phyloP scores from a whole-genome alignment of 306 rosid species.

The Cucumis cinereus region DNA sequence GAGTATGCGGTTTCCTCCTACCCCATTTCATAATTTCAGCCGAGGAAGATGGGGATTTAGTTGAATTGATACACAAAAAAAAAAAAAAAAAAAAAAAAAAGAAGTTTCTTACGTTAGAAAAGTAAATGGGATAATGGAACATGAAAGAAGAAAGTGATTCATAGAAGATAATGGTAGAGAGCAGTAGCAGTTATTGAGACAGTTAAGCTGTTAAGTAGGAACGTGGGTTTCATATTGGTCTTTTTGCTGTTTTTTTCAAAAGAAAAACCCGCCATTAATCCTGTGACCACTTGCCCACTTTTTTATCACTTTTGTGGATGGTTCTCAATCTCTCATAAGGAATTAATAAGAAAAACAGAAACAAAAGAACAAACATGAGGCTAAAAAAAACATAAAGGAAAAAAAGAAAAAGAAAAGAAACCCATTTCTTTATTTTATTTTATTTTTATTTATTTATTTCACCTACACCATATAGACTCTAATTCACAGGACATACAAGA shows the following conservation, averaged over 20 bases:
- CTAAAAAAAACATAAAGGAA: neutral
- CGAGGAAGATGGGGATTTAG: neutral
- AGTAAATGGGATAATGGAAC: neutral
- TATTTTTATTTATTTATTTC: neutral
- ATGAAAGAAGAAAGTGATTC: conserved; percentile 5
- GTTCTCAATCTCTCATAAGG: neutral
- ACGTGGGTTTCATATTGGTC: conserved; percentile 52
- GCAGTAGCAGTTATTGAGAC: conserved; percentile 17
- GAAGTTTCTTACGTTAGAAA: neutral
- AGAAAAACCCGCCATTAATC: conserved; percentile 47
- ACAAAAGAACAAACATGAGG: neutral
- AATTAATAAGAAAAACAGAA: neutral
- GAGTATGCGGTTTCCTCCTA: conserved; percentile 25
- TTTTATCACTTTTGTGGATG: conserved; percentile 15
- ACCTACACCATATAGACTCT: neutral
- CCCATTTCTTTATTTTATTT: neutral
- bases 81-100: neutral
- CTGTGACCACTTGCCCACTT: conserved; percentile 68
- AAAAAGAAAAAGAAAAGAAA: neutral
- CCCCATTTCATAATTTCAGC: conserved; percentile 48
- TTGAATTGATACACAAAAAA: neutral
- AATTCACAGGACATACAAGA: neutral
- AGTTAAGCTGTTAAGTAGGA: conserved; percentile 45
- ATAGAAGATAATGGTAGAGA: conserved; percentile 16
- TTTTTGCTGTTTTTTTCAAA: conserved; percentile 33